phyloP scores from a whole-genome alignment of 2,329 filamentous ascomycete genomes.

The Cercospora citrullina region DNA sequence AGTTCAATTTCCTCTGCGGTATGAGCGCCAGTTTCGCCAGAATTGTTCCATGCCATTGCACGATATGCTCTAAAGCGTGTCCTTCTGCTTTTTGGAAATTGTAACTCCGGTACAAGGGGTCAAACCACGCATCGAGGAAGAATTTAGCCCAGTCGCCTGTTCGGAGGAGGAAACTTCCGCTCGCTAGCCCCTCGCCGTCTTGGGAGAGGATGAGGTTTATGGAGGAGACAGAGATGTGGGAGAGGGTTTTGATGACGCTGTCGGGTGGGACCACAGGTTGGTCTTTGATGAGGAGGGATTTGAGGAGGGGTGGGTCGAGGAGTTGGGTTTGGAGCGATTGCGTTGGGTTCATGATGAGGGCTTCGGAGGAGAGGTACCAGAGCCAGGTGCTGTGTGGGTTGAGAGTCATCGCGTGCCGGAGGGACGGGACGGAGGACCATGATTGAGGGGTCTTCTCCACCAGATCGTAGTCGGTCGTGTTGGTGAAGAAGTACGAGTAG shows the following conservation, averaged over 20 bases:
- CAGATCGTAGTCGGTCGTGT: conserved; percentile 73
- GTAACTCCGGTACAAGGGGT: conserved; percentile 89
- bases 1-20: conserved; percentile 81
- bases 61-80: conserved; percentile 73
- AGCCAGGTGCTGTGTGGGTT: conserved; percentile 76
- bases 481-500: conserved; percentile 81
- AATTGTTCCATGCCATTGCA: conserved; percentile 89
- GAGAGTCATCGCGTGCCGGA: conserved; percentile 83
- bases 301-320: conserved; percentile 65
- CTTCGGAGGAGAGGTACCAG: conserved; percentile 83
- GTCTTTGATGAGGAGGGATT: conserved; percentile 80
- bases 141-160: conserved; percentile 90
- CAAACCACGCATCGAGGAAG: conserved; percentile 93
- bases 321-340: conserved; percentile 70
- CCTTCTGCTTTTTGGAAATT: conserved; percentile 94
- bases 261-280: conserved; percentile 87
- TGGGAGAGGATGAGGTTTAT: conserved; percentile 83
- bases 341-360: conserved; percentile 82
- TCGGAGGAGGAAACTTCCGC: conserved; percentile 74
- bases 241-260: conserved; percentile 94
- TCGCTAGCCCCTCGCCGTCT: conserved; percentile 75
- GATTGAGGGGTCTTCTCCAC: conserved; percentile 57
- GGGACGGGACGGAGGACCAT: conserved; percentile 79
- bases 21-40: conserved; percentile 85
- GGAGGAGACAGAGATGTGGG: conserved; percentile 72